Percentiles rank a stretch among this genome's conserved stretches.
Conservation (phyloP, 2,329 filamentous ascomycete genomes). For the Penicillium brevicompactum region DNA sequence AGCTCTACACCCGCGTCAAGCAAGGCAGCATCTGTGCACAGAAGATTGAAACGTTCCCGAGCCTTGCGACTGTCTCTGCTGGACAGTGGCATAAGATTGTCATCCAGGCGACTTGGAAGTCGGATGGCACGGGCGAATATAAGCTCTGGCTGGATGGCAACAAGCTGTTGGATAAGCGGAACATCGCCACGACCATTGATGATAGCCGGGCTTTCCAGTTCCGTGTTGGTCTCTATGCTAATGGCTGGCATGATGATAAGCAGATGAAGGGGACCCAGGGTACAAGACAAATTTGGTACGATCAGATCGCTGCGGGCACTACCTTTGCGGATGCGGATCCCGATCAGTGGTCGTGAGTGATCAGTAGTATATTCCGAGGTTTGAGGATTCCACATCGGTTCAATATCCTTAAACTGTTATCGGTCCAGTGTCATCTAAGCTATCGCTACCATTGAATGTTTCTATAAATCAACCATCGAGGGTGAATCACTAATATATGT, state of each 20-base stretch:
- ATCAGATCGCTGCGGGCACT: constrained; percentile 51
- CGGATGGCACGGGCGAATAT: constrained; percentile 47
- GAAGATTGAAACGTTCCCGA: constrained; percentile 32
- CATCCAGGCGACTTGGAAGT: constrained; percentile 51
- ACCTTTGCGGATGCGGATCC: constrained; percentile 45
- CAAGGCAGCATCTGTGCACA: constrained; percentile 43
- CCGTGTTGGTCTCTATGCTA: constrained; percentile 53
- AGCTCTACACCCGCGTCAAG: constrained; percentile 49
- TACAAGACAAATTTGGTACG: constrained; percentile 54
- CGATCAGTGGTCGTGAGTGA: background rate
- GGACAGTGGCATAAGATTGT: constrained; percentile 53
- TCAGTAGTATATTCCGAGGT: too few species aligned
- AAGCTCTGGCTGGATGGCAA: constrained; percentile 53
- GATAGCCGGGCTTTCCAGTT: constrained; percentile 51
- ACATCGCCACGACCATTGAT: constrained; percentile 49
- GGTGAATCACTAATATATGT: too few species aligned
- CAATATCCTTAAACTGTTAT: background rate
- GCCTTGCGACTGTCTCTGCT: constrained; percentile 43
- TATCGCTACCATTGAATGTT: too few species aligned
- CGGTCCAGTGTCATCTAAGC: too few species aligned
- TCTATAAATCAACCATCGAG: too few species aligned
- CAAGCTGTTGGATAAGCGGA: constrained; percentile 45
- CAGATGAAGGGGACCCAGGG: constrained; percentile 44
- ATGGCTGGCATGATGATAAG: constrained; percentile 51
- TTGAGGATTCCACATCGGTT: too few species aligned